phyloP scores from a whole-genome alignment of 768 basidiomycete species.

The Tulasnella sp. region DNA sequence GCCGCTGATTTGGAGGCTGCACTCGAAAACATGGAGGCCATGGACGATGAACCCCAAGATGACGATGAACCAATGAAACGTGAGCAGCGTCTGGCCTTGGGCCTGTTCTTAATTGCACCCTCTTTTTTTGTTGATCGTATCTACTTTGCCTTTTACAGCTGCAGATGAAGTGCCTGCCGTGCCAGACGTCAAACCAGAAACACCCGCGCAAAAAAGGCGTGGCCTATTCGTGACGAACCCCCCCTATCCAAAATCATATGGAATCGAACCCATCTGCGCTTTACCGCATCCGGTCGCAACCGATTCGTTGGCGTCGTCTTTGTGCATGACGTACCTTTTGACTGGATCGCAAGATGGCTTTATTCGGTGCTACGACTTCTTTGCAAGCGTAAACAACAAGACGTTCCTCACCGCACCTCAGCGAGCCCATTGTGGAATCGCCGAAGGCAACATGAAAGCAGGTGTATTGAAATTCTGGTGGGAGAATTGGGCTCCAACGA shows the following conservation, averaged over 20 bases:
- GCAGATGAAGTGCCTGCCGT: constrained; percentile 12
- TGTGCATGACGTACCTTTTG: constrained; percentile 81
- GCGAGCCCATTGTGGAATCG: constrained; percentile 81
- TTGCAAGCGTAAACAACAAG: constrained; percentile 81
- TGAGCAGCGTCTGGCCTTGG: constrained; percentile 13
- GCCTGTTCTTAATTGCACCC: constrained; percentile 1
- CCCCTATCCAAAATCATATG: constrained; percentile 54
- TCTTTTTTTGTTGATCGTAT: constrained; percentile 22
- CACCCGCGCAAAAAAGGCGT: constrained; percentile 38
- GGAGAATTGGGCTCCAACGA: constrained; percentile 61
- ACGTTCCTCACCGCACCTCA: constrained; percentile 84
- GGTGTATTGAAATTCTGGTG: constrained; percentile 87
- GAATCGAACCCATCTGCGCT: constrained; percentile 87
- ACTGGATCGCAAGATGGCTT: constrained; percentile 94
- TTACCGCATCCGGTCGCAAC: constrained; percentile 86
- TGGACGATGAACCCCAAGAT: constrained; percentile 23
- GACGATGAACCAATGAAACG: constrained; percentile 24
- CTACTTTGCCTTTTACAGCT: constrained; percentile 27
- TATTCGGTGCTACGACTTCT: constrained; percentile 89
- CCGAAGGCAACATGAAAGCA: constrained; percentile 87
- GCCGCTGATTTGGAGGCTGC: constrained; percentile 31
- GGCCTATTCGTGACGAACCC: constrained; percentile 35
- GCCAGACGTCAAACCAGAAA: constrained; percentile 15
- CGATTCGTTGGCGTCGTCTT: constrained; percentile 79
- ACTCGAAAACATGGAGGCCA: constrained; percentile 25